Conservation (phyloP, 2,329 filamentous ascomycete species). For the Tricladium varicosporioides region DNA sequence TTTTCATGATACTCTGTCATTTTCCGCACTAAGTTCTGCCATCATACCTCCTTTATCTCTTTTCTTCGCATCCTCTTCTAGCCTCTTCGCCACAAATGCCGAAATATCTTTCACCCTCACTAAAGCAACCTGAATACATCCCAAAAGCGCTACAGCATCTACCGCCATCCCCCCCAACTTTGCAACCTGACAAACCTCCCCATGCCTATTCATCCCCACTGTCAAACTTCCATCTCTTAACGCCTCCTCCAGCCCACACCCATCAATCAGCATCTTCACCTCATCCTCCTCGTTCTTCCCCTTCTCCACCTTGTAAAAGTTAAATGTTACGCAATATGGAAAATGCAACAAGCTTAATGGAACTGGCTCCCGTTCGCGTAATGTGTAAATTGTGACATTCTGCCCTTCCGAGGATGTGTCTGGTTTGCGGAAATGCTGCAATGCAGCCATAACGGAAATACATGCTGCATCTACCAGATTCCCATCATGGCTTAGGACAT, state of each 20-base stretch:
- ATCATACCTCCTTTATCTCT: slow-evolving; percentile 76
- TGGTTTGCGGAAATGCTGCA: slow-evolving; percentile 88
- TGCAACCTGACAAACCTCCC: slow-evolving; percentile 50
- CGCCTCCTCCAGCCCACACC: slow-evolving; percentile 73
- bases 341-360: slow-evolving; percentile 88
- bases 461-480: slow-evolving; percentile 85
- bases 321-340: slow-evolving; percentile 88
- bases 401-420: slow-evolving; percentile 87
- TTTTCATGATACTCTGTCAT: slow-evolving; percentile 56
- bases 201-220: slow-evolving; percentile 54
- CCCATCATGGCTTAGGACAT: slow-evolving; percentile 88
- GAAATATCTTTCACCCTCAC: slow-evolving; percentile 80
- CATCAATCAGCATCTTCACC: slow-evolving; percentile 69
- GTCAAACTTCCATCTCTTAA: slow-evolving; percentile 71
- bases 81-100: slow-evolving; percentile 65
- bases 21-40: slow-evolving; percentile 79
- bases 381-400: slow-evolving; percentile 77
- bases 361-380: slow-evolving; percentile 85
- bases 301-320: slow-evolving; percentile 63
- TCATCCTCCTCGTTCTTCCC: slow-evolving; percentile 57
- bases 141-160: slow-evolving; percentile 74
- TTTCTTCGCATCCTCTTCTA: slow-evolving; percentile 76
- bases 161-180: slow-evolving; percentile 85
- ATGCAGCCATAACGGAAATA: slow-evolving; percentile 79
- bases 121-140: slow-evolving; percentile 72